Evolutionary conservation across 139 green algal species (phyloP).

Genomic region (Spirogloea muscicola): DNA sequence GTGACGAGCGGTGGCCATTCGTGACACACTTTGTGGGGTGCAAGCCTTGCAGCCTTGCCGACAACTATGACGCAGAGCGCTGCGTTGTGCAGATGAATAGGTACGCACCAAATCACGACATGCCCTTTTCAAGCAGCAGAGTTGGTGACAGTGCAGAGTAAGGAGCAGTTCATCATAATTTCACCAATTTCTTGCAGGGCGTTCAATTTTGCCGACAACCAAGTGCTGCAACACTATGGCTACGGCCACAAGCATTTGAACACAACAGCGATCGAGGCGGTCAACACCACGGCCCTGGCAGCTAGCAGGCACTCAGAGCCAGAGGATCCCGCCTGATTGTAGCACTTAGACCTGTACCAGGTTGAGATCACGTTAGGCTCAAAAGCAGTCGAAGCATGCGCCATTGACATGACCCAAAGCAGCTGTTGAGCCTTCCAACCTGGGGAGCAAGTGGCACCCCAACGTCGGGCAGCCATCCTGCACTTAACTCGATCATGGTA

Average conservation of each 20-base stretch:
- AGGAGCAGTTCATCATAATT: background rate
- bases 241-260: conserved; percentile 13
- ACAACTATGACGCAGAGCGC: background rate
- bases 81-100: conserved; percentile 26
- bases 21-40: conserved; percentile 36
- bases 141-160: too few species aligned
- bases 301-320: too few species aligned
- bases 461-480: too few species aligned
- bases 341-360: too few species aligned
- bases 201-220: conserved; percentile 10
- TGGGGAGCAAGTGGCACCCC: too few species aligned
- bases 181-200: conserved; percentile 2
- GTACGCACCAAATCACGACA: background rate
- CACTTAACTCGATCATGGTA: too few species aligned
- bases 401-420: too few species aligned
- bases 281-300: conserved; percentile 14
- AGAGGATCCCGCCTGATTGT: too few species aligned
- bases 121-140: background rate
- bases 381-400: too few species aligned
- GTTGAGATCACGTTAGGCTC: too few species aligned
- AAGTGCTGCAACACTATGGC: conserved; percentile 19
- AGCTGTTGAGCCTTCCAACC: too few species aligned
- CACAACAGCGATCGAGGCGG: background rate
- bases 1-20: conserved; percentile 30
- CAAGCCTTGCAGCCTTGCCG: conserved; percentile 13